phyloP scores from a whole-genome alignment of 1,284 basidiomycete genomes.

The Boletus smithii region DNA sequence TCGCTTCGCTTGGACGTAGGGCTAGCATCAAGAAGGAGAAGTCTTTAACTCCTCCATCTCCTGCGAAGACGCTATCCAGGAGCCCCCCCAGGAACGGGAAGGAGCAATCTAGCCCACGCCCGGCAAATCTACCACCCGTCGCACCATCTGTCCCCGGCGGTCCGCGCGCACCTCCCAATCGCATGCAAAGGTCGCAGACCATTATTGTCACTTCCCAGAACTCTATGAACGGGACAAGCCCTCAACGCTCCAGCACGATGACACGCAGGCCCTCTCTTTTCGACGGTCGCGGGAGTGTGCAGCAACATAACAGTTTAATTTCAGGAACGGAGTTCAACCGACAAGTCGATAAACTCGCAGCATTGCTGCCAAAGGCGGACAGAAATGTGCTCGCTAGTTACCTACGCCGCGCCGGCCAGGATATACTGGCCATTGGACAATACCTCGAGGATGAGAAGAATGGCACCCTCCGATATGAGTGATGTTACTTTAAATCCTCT shows the following conservation, averaged over 20 bases:
- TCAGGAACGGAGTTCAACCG: slow-evolving; percentile 47
- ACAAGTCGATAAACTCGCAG: slow-evolving; percentile 70
- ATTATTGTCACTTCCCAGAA: slow-evolving; percentile 47
- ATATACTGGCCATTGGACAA: slow-evolving; percentile 80
- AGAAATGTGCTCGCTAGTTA: slow-evolving; percentile 68
- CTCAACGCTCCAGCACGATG: slow-evolving; percentile 42
- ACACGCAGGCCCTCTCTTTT: slow-evolving; percentile 53
- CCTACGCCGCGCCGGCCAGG: slow-evolving; percentile 68
- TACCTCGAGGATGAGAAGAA: slow-evolving; percentile 87
- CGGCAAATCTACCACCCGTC: slow-evolving; percentile 37
- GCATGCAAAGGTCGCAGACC: slow-evolving; percentile 64
- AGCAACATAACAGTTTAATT: slow-evolving; percentile 5
- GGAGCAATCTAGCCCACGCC: slow-evolving; percentile 33
- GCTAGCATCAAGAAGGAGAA: slow-evolving; percentile 51
- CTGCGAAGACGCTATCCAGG: slow-evolving; percentile 41
- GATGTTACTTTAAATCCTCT: slow-evolving; percentile 11
- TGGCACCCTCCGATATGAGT: slow-evolving; percentile 52
- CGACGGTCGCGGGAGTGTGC: slow-evolving; percentile 22
- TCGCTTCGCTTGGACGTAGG: slow-evolving; percentile 71
- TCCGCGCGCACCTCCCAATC: slow-evolving; percentile 66
- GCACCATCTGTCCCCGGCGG: slow-evolving; percentile 66
- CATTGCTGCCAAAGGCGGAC: slow-evolving; percentile 76
- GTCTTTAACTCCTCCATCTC: slow-evolving; percentile 31
- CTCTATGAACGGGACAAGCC: slow-evolving; percentile 28
- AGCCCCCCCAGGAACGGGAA: slow-evolving; percentile 37